A percentile compares a stretch with the other conserved stretches of the same genome.
Evolutionary conservation across 371 early-diverging fungal species (phyloP).

Genomic region (Mortierella sp.): DNA sequence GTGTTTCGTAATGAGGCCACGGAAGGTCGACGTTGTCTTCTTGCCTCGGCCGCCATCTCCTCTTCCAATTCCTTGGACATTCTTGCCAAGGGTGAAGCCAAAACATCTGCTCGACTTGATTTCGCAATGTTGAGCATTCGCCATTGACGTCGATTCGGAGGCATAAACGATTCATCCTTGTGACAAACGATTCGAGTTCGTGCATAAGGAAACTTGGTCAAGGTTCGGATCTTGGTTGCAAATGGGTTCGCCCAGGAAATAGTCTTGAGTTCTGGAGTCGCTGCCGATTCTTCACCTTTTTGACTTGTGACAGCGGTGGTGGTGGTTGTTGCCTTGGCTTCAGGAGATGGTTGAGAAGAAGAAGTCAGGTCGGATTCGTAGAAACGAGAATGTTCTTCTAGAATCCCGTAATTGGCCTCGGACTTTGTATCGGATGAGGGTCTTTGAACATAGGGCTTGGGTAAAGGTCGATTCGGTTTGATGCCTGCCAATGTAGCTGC

Average conservation of each 20-base stretch:
- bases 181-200: slow-evolving; percentile 3
- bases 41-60: not conserved
- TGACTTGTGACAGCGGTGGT: slow-evolving; percentile 18
- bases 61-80: slow-evolving; percentile 5
- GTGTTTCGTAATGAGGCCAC: not conserved
- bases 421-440: not conserved
- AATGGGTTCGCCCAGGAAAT: not conserved
- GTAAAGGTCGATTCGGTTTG: not conserved
- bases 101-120: not conserved
- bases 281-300: slow-evolving; percentile 3
- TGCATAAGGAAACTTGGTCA: slow-evolving; percentile 1
- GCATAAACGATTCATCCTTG: slow-evolving; percentile 3
- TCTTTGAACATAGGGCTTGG: not conserved
- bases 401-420: not conserved
- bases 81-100: slow-evolving; percentile 2
- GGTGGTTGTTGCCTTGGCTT: not conserved
- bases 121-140: slow-evolving; percentile 7
- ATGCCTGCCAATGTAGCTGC: slow-evolving; percentile 30
- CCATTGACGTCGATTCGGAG: not conserved
- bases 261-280: not conserved
- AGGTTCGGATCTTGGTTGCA: not conserved
- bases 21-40: slow-evolving; percentile 1
- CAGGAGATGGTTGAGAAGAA: no score
- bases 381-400: not conserved
- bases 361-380: no score